Percentiles rank a stretch among this genome's conserved stretches.
Conservation (phyloP, 495 filamentous ascomycete species). For the Hyaloscypha finlandica region DNA sequence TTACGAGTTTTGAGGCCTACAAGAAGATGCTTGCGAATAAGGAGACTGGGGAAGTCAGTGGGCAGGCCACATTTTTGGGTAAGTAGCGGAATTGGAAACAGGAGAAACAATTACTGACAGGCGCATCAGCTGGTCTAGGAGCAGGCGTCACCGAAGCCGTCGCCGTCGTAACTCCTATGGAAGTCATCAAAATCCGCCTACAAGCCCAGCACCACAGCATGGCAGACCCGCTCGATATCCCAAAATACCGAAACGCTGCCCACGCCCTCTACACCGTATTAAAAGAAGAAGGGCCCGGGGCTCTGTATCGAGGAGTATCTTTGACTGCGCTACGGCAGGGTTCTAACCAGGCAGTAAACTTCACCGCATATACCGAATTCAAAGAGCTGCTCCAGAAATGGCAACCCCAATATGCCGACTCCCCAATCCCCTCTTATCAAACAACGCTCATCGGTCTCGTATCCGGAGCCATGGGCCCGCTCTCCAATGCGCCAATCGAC, state of each 20-base stretch:
- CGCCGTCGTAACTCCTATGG: slow-evolving; percentile 95
- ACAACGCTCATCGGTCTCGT: slow-evolving; percentile 90
- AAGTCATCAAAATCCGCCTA: slow-evolving; percentile 96
- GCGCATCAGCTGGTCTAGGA: slow-evolving; percentile 70
- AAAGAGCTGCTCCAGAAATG: slow-evolving; percentile 71
- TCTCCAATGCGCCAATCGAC: slow-evolving; percentile 97
- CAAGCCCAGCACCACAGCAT: slow-evolving; percentile 96
- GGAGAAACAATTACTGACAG: slow-evolving; percentile 4
- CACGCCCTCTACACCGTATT: slow-evolving; percentile 94
- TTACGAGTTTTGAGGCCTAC: slow-evolving; percentile 96
- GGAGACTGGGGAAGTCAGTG: slow-evolving; percentile 67
- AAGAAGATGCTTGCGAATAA: slow-evolving; percentile 78
- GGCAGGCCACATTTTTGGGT: slow-evolving; percentile 82
- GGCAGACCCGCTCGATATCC: slow-evolving; percentile 86
- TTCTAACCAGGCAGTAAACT: slow-evolving; percentile 97
- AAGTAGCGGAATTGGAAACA: slow-evolving; percentile 27
- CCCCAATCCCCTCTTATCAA: slow-evolving; percentile 79
- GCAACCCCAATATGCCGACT: slow-evolving; percentile 61
- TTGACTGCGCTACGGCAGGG: slow-evolving; percentile 90
- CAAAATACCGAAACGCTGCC: slow-evolving; percentile 96
- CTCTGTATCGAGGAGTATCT: slow-evolving; percentile 89
- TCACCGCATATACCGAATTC: slow-evolving; percentile 96
- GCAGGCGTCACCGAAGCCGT: slow-evolving; percentile 97
- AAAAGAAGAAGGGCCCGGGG: slow-evolving; percentile 83
- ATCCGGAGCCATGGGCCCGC: slow-evolving; percentile 89